Conservation (phyloP, 202 grass and related monocot genomes). For the Schoenoplectus tabernaemontani region DNA sequence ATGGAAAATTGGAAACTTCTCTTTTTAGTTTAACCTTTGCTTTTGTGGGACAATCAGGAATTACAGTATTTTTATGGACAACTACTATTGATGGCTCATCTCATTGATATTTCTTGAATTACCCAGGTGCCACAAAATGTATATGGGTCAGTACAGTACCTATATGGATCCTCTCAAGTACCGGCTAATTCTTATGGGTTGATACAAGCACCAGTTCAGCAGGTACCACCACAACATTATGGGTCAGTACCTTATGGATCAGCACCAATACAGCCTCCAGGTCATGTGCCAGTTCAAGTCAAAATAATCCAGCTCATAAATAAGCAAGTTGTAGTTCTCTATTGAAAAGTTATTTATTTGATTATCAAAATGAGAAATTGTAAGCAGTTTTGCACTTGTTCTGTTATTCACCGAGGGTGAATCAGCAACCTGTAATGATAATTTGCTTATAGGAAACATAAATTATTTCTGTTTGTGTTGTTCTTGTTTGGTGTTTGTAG, state of each 20-base stretch:
- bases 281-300: conserved; percentile 9
- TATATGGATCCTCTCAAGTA: conserved; percentile 16
- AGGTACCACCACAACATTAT: background rate
- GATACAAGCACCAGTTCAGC: conserved; percentile 6
- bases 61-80: background rate
- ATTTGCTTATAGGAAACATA: conserved; percentile 13
- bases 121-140: conserved; percentile 13
- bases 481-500: background rate
- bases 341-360: conserved; percentile 7
- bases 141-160: conserved; percentile 13
- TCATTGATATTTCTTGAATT: conserved; percentile 1
- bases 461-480: background rate
- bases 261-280: background rate
- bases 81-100: background rate
- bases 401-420: background rate
- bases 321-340: conserved; percentile 12
- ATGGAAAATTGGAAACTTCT: background rate
- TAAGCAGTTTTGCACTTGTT: background rate
- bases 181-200: conserved; percentile 17
- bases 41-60: background rate
- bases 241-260: background rate
- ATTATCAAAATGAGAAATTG: conserved; percentile 7
- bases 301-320: conserved; percentile 18
- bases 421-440: conserved; percentile 1
- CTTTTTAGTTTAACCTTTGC: background rate